phyloP scores from a whole-genome alignment of 495 filamentous ascomycete genomes.

The Xylaria curta region DNA sequence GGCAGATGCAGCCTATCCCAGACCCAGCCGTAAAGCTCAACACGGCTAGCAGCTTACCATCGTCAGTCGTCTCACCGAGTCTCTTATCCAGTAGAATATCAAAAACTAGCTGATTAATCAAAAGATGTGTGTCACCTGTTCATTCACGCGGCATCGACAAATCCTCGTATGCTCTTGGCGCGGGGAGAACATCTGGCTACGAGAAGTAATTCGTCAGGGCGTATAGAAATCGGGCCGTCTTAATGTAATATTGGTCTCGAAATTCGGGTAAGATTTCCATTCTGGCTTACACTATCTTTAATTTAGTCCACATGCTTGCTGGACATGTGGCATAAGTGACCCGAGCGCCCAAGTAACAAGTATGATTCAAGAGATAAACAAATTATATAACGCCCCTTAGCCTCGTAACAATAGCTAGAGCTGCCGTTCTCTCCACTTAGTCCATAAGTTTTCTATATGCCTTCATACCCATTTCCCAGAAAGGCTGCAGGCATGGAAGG shows the following conservation, averaged over 20 bases:
- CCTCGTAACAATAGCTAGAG: background rate
- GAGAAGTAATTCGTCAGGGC: background rate
- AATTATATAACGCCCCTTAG: background rate
- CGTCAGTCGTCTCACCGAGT: background rate
- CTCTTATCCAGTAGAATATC: background rate
- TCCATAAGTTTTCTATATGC: background rate
- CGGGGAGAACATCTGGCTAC: background rate
- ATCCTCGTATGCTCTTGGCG: background rate
- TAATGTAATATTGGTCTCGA: background rate
- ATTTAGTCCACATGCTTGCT: background rate
- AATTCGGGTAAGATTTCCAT: background rate
- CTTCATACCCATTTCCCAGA: background rate
- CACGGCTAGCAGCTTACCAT: background rate
- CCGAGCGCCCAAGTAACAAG: background rate
- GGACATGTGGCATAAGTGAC: background rate
- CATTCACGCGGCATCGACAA: background rate
- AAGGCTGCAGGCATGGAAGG: background rate
- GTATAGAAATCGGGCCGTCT: conserved; percentile 3
- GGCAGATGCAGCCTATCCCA: background rate
- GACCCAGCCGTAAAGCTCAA: background rate
- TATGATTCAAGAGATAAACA: background rate
- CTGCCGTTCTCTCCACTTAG: background rate
- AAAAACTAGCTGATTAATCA: background rate
- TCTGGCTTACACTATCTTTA: background rate
- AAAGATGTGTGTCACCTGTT: background rate